These are phyloP conservation scores for Candida broadrunensis DNA, from an alignment of 805 yeast genomes.

Conservation along the genomic window DNA sequence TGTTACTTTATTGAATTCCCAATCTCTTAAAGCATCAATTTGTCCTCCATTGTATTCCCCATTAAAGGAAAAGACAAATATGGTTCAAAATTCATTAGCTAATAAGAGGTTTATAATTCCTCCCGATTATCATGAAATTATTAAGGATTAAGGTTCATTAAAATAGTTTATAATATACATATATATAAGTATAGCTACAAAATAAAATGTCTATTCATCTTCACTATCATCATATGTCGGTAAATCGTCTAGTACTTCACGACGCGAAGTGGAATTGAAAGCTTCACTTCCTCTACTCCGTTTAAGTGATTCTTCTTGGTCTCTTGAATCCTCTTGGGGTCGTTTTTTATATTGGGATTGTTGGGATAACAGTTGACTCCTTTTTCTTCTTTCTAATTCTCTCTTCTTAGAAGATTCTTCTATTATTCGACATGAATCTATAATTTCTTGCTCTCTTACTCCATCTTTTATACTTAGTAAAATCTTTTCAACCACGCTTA, in stretches of 20 bases:
- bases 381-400: conserved; percentile 33
- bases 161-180: too few species aligned
- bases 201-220: conserved; percentile 13
- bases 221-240: conserved; percentile 44
- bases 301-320: conserved; percentile 1
- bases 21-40: conserved; percentile 8
- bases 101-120: too few species aligned
- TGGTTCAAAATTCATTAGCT: too few species aligned
- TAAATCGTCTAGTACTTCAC: conserved; percentile 15
- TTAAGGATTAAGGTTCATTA: too few species aligned
- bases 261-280: conserved; percentile 1
- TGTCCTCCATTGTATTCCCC: conserved; percentile 11
- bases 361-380: conserved; percentile 2
- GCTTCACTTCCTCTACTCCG: conserved; percentile 12
- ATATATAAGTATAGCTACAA: too few species aligned
- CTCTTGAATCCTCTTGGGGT: neutral
- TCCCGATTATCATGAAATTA: too few species aligned
- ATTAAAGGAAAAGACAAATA: neutral
- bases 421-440: conserved; percentile 54
- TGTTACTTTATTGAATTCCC: conserved; percentile 7
- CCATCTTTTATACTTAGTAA: conserved; percentile 83
- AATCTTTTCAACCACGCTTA: conserved; percentile 76
- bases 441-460: conserved; percentile 74
- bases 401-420: conserved; percentile 63
- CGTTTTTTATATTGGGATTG: neutral